Evolutionary conservation across 169 alveolate genomes (phyloP), one percentile per base, ranked within the genome.

Genomic region (Eimeria sp.): DNA sequence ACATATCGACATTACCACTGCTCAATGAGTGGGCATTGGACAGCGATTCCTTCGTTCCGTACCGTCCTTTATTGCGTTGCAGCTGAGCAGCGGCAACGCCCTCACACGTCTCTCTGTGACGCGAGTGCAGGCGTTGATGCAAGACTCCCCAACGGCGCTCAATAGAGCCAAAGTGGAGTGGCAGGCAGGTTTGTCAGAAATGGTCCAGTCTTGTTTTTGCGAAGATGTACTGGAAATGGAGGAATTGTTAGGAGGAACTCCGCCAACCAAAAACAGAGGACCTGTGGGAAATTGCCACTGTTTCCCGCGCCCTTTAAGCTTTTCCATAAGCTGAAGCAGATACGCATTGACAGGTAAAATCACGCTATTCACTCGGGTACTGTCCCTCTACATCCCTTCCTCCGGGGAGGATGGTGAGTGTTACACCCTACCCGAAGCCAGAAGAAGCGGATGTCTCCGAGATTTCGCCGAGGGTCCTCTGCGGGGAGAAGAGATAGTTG

Each of bases 31-130:
- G 9, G 40, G 47, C 13, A 3, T 27, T 22, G 30, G 63, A 47
- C 51, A 82, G 34, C 73, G 72, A 51, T 10, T 54, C 72, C 40
- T 61, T 40, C 73, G 18, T 13, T 20, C 25, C 92, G 57, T 86
- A 86, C 92, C 92, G 40, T 45, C 58, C 58, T 61, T 34, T 86
- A n/a, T 58, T 5, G 40, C 22, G 45, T 25, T 43, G 40, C n/a
- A 47, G 78, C 80, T 86, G 47, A 86, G 58, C 20, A 86, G 78
- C 75, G 92, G 92, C 43, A 86, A 47, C 43, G 92, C 92, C 45
- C 63, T 57, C 78, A 86, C 58, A 54, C 92, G 61, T 40, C 63
- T 58, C 92, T 86, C 92, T 5, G 80, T 61, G 25, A 86, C 27
- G 34, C 82, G 20, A 16, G 58, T 40, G 20, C 92, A 86, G 5